Evolutionary conservation across 345 rosid species (phyloP), one percentile per base, ranked within the genome.

Genomic region (Hevea brasiliensis): DNA sequence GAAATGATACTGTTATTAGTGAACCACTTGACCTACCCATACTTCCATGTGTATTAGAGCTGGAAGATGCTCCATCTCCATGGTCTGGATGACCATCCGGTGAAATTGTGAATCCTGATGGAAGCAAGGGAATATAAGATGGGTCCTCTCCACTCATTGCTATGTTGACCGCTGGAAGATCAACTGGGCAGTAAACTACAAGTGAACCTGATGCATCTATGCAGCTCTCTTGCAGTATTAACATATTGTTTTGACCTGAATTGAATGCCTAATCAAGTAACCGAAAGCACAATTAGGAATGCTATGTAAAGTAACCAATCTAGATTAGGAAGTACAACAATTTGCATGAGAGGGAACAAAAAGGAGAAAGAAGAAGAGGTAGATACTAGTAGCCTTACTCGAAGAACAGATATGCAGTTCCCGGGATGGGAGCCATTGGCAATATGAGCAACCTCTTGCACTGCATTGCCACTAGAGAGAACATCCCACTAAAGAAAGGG

Each of bases 61-160:
- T 92, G 0, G 93, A 85, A 0, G 98, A 92, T 6, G 98, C 92
- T 50, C 91, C 86, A 0, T 87, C 93, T 8, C 92, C 73, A 2
- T 70, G 87, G 29, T 86, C 87, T 0, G 58, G 72, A 65, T 58
- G 83, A 7, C 97, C 93, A 20, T 92, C 96, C 0, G 97, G 86
- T n/a, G 89, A 84, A 47, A 95, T 86, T 3, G 97, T 68, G 75
- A 92, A 92, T 18, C 99, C 99, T 14, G 99, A 95, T n/a, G 99
- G 94, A n/a, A 92, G 85, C 23, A 92, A 79, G 0, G 97, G 96
- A 48, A 95, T 87, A 82, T 82, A 89, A 20, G 97, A 90, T 8
- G 99, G 89, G 70, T 95, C 99, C 65, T 91, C 98, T 0, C 98
- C 99, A 26, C 87, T 92, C 94, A 92, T 91, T 68, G 97, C 97